Evolutionary conservation across 352 stramenopile species (phyloP).

Genomic region (Phytophthora capsici): DNA sequence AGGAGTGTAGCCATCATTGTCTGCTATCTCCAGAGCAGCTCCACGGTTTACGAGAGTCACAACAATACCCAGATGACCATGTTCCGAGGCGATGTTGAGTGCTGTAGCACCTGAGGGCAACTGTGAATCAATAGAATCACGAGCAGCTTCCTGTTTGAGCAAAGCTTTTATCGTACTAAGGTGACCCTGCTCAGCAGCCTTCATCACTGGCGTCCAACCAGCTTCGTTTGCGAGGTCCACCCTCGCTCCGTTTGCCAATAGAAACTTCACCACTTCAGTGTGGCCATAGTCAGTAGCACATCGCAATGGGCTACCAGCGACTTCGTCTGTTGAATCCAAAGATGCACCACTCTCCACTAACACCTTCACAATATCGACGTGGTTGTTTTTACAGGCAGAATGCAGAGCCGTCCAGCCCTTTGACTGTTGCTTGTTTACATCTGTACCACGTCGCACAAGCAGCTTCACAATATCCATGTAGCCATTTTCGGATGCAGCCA

Average conservation of each 20-base stretch:
- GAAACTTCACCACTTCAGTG: background rate
- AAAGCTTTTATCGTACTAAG: background rate
- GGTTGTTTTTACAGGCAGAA: background rate
- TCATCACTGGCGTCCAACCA: slow-evolving; percentile 5
- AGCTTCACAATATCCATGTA: too few species aligned
- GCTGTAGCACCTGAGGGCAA: slow-evolving; percentile 7
- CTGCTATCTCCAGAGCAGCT: slow-evolving; percentile 7
- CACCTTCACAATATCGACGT: background rate
- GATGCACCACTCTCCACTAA: slow-evolving; percentile 1
- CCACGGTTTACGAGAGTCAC: slow-evolving; percentile 3
- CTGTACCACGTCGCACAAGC: too few species aligned
- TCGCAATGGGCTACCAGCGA: background rate
- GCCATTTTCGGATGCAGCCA: too few species aligned
- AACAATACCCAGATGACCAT: slow-evolving; percentile 6
- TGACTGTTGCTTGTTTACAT: too few species aligned
- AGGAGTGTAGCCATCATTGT: slow-evolving; percentile 17
- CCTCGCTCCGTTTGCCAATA: background rate
- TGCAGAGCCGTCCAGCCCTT: too few species aligned
- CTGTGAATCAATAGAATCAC: background rate
- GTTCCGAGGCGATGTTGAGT: slow-evolving; percentile 17
- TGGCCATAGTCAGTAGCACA: background rate
- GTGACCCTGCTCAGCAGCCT: slow-evolving; percentile 13
- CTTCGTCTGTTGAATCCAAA: background rate
- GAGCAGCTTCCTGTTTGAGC: background rate
- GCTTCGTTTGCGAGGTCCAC: background rate